Base-by-base conservation (phyloP, 2,329 filamentous ascomycete genomes). In the Aspergillus ochraceoroseus region DNA sequence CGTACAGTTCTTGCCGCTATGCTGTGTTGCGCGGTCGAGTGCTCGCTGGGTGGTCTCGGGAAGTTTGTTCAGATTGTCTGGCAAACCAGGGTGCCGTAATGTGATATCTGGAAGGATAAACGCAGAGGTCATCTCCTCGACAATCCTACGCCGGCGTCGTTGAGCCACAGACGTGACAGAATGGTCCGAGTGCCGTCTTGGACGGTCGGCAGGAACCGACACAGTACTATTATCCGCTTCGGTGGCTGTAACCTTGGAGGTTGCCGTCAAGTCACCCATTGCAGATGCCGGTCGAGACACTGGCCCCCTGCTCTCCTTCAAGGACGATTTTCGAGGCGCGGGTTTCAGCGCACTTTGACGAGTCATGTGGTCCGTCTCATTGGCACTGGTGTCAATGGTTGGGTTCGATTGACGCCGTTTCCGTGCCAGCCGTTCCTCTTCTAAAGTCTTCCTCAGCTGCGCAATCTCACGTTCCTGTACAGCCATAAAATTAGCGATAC, bases 91-190 rank as follows among this genome's bases (percentile, higher is more conserved):
- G 35, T 58, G 56, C 37, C 55, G 55, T 57, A 81, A 62, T 13
- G 77, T 80, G 51, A 82, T 78, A 49, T 82, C 78, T 7, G 77
- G 77, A 4, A 82, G 62, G 47, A 82, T 80, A 55, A 81, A 80
- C 4, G 76, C 78, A 2, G 77, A 82, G 4, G 78, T 82, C 73
- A 79, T 74, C 42, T 79, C 76, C 17, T 70, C 66, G 9, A 67
- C 64, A 25, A 63, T 63, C 26, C 66, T 70, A 18, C 68, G 71
- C 31, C 71, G 73, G 34, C 74, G 71, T 7, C 70, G 70, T 37
- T 69, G 69, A 20, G 70, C 67, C 32, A 70, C 70, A 54, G 73
- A 71, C 4, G 72, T 56, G 25, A 71, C 64, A 0, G 75, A 75
- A 29, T 65, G 54, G 9, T 73, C 68, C 3, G 64, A 67, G 43